Evolutionary conservation across 2,329 filamentous ascomycete species (phyloP).

Genomic region (Aureobasidium subglaciale): DNA sequence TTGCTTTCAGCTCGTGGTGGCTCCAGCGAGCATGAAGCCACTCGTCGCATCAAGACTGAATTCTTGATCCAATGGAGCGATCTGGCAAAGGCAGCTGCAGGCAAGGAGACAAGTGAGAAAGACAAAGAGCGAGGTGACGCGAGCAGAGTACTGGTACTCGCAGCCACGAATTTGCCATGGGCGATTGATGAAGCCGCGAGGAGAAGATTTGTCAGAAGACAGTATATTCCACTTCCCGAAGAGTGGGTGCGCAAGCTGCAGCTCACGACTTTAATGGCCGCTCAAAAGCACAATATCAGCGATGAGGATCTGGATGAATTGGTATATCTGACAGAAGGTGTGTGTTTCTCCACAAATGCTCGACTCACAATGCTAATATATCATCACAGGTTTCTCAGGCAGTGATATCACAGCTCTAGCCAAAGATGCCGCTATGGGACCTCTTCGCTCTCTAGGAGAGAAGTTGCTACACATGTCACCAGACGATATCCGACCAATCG

Average conservation of each 20-base stretch:
- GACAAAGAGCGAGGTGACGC: constrained; percentile 71
- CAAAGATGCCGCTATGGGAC: constrained; percentile 97
- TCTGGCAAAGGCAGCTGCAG: constrained; percentile 82
- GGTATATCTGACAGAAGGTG: constrained; percentile 79
- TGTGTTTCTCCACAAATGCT: constrained; percentile 23
- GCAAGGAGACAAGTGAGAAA: constrained; percentile 61
- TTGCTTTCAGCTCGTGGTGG: constrained; percentile 77
- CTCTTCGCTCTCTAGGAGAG: constrained; percentile 81
- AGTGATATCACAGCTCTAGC: constrained; percentile 94
- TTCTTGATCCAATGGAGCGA: constrained; percentile 98
- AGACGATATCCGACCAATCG: constrained; percentile 87
- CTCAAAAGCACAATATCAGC: constrained; percentile 76
- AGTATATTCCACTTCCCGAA: constrained; percentile 94
- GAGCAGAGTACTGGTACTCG: constrained; percentile 82
- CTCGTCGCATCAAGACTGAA: constrained; percentile 90
- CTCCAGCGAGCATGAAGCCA: constrained; percentile 84
- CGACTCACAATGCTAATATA: neutral
- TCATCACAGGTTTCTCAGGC: constrained; percentile 80
- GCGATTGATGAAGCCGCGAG: constrained; percentile 94
- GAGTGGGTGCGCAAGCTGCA: constrained; percentile 72
- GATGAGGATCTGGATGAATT: constrained; percentile 65
- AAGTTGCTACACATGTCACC: constrained; percentile 83
- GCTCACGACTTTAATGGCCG: constrained; percentile 68
- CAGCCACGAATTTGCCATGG: constrained; percentile 94
- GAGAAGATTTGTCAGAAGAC: constrained; percentile 80